Evolutionary conservation across 1,284 basidiomycete genomes (phyloP).

Genomic region (Athelia sp.): DNA sequence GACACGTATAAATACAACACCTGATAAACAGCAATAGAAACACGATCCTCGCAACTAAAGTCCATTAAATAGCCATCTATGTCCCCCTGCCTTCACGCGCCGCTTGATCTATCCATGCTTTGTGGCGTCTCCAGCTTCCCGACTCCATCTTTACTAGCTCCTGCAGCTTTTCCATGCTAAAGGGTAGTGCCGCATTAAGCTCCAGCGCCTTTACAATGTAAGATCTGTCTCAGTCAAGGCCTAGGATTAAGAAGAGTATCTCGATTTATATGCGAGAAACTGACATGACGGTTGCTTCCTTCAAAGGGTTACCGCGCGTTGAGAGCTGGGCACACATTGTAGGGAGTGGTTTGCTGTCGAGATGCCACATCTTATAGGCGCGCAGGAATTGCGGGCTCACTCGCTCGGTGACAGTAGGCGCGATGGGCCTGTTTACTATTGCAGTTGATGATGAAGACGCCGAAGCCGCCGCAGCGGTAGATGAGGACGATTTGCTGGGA

Average conservation of each 20-base stretch:
- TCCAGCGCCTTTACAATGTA: slow-evolving; percentile 42
- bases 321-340: slow-evolving; percentile 43
- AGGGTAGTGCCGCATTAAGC: slow-evolving; percentile 33
- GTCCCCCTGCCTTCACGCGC: slow-evolving; percentile 6
- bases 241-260: neutral
- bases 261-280: slow-evolving; percentile 17
- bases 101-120: slow-evolving; percentile 27
- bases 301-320: slow-evolving; percentile 38
- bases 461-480: slow-evolving; percentile 1
- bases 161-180: slow-evolving; percentile 28
- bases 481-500: neutral
- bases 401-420: no score
- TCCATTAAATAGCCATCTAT: no score
- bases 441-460: slow-evolving; percentile 1
- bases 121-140: slow-evolving; percentile 35
- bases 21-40: no score
- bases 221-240: slow-evolving; percentile 25
- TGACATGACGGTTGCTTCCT: slow-evolving; percentile 53
- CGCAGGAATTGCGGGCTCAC: slow-evolving; percentile 40
- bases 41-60: no score
- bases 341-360: slow-evolving; percentile 29
- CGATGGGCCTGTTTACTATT: no score
- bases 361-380: slow-evolving; percentile 55
- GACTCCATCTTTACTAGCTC: slow-evolving; percentile 34
- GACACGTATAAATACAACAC: no score